Evolutionary conservation across 2,329 filamentous ascomycete species (phyloP).

Genomic region (Epichloe glyceriae): DNA sequence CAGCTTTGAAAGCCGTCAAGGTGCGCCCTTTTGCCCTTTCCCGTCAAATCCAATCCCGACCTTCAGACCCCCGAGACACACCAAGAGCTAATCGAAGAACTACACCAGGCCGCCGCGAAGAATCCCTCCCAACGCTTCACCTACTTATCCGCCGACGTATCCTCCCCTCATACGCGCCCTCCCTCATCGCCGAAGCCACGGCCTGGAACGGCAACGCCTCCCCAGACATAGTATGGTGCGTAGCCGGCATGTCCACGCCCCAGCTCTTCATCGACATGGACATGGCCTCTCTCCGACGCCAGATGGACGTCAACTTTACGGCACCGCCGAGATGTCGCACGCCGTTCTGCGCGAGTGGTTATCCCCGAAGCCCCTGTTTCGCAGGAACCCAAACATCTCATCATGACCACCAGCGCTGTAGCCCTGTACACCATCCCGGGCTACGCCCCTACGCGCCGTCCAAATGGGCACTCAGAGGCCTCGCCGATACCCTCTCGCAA

Average conservation of each 20-base stretch:
- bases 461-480: constrained; percentile 71
- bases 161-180: constrained; percentile 53
- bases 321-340: constrained; percentile 74
- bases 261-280: constrained; percentile 66
- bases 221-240: constrained; percentile 84
- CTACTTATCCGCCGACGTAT: constrained; percentile 73
- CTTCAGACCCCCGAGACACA: no score
- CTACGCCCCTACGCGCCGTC: constrained; percentile 72
- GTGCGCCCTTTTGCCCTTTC: constrained; percentile 24
- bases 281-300: constrained; percentile 50
- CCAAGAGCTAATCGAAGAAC: constrained; percentile 5
- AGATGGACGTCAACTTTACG: constrained; percentile 93
- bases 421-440: constrained; percentile 69
- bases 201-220: constrained; percentile 62
- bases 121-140: constrained; percentile 64
- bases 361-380: constrained; percentile 29
- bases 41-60: neutral
- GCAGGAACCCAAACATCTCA: constrained; percentile 55
- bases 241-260: constrained; percentile 64
- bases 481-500: constrained; percentile 72
- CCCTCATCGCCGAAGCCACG: constrained; percentile 58
- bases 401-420: constrained; percentile 71
- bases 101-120: constrained; percentile 48
- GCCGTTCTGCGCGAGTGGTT: constrained; percentile 68
- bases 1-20: constrained; percentile 52